Conservation (phyloP, 352 stramenopile species). For the Pelagophyceae sp. region DNA sequence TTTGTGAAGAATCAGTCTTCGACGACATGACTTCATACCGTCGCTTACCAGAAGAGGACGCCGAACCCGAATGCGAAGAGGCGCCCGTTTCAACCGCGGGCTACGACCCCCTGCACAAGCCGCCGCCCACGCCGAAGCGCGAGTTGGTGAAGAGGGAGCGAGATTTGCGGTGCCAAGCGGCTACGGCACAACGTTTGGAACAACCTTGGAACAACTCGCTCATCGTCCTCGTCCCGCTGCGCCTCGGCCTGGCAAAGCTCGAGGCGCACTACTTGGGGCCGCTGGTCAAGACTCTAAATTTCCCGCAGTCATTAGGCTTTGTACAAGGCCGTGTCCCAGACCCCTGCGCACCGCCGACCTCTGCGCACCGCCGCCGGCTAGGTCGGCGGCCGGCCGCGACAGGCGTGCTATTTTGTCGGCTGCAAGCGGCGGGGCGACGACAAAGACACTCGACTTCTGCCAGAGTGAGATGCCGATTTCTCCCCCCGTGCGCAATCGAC, state of each 20-base stretch:
- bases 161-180: background rate
- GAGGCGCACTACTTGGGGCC: conserved; percentile 59
- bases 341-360: too few relatives aligned
- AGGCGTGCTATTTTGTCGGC: too few relatives aligned
- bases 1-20: background rate
- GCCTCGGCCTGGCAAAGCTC: conserved; percentile 61
- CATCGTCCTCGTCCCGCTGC: conserved; percentile 63
- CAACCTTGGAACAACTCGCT: conserved; percentile 51
- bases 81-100: conserved; percentile 36
- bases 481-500: conserved; percentile 29
- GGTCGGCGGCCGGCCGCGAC: conserved; percentile 43
- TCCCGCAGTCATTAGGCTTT: conserved; percentile 68
- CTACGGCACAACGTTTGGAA: background rate
- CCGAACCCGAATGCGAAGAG: background rate
- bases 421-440: too few relatives aligned
- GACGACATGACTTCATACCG: conserved; percentile 2
- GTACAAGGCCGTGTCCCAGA: conserved; percentile 57
- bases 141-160: background rate
- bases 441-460: background rate
- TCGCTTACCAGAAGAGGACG: background rate
- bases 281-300: conserved; percentile 57
- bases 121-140: conserved; percentile 34
- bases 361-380: too few relatives aligned
- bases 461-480: too few relatives aligned
- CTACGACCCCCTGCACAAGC: conserved; percentile 63